Evolutionary conservation across 2,329 filamentous ascomycete genomes (phyloP).

Genomic region (Passalora sequoiae): DNA sequence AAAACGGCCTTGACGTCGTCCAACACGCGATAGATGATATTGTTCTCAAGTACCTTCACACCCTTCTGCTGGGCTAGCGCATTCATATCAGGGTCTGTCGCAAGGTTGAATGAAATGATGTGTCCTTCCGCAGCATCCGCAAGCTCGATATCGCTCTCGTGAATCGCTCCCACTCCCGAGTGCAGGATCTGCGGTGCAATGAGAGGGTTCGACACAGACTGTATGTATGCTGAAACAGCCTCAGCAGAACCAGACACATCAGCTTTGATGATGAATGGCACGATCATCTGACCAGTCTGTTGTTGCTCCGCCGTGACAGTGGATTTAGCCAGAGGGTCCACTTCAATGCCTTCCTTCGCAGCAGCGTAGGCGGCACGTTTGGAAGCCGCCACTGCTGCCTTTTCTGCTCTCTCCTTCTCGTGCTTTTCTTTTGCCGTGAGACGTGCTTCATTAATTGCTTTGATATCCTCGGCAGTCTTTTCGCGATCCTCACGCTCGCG

Average conservation of each 20-base stretch:
- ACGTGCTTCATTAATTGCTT: slow-evolving; percentile 68
- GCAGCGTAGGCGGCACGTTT: slow-evolving; percentile 25
- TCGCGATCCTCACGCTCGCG: slow-evolving; percentile 65
- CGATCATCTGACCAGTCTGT: slow-evolving; percentile 49
- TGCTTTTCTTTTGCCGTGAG: slow-evolving; percentile 55
- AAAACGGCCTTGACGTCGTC: slow-evolving; percentile 67
- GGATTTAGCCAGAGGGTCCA: slow-evolving; percentile 30
- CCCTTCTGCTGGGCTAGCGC: slow-evolving; percentile 64
- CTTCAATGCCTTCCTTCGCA: not conserved
- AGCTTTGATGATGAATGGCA: slow-evolving; percentile 84
- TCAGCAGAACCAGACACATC: slow-evolving; percentile 94
- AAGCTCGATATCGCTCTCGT: slow-evolving; percentile 84
- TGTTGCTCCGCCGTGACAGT: slow-evolving; percentile 35
- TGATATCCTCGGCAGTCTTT: slow-evolving; percentile 61
- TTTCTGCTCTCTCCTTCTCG: slow-evolving; percentile 53
- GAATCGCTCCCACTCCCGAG: slow-evolving; percentile 69
- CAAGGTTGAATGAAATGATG: slow-evolving; percentile 81
- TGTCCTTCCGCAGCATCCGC: slow-evolving; percentile 69
- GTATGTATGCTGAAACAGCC: slow-evolving; percentile 73
- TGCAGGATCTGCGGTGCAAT: slow-evolving; percentile 72
- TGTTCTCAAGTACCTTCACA: slow-evolving; percentile 77
- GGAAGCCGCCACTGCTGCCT: slow-evolving; percentile 39
- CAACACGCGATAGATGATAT: slow-evolving; percentile 74
- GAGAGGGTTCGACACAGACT: slow-evolving; percentile 77
- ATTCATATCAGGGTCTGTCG: slow-evolving; percentile 59